These are phyloP conservation scores for Aphanomyces stellatus DNA, from an alignment of 352 stramenopile species.

Conservation along the genomic window DNA sequence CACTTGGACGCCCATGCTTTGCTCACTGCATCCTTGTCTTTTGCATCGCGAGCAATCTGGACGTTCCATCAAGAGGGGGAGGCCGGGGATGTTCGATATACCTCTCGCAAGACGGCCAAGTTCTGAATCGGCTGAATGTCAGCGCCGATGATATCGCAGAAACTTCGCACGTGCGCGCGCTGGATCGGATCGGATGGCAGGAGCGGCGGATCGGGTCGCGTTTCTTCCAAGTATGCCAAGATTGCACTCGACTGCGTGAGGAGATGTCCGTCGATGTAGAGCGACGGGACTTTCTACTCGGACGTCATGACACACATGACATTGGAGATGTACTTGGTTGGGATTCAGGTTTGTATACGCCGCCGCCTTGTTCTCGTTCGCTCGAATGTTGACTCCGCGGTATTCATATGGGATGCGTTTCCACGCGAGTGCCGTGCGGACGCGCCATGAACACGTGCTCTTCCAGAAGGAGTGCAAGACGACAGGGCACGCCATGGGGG, in stretches of 20 bases:
- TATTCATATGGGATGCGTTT: constrained; percentile 46
- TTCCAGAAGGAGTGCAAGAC: constrained; percentile 39
- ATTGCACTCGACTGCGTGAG: constrained; percentile 49
- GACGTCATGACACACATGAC: constrained; percentile 28
- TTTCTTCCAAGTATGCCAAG: constrained; percentile 57
- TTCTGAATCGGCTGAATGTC: constrained; percentile 57
- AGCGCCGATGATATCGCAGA: constrained; percentile 49
- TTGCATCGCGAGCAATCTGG: no score
- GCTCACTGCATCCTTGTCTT: no score
- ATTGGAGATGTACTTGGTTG: no score
- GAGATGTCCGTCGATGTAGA: constrained; percentile 34
- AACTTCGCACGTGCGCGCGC: constrained; percentile 31
- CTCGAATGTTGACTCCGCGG: constrained; percentile 30
- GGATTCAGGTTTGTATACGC: not conserved
- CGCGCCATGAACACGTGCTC: constrained; percentile 45
- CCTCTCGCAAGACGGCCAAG: constrained; percentile 26
- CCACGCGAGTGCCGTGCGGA: constrained; percentile 39
- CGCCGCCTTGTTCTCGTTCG: constrained; percentile 15
- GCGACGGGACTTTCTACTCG: constrained; percentile 38
- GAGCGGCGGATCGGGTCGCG: constrained; percentile 29
- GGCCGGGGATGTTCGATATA: no score
- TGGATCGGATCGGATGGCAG: constrained; percentile 32
- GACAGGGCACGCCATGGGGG: not conserved
- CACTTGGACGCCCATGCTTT: no score
- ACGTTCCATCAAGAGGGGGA: no score